Conservation (phyloP, 2,329 filamentous ascomycete genomes). For the Botryotinia narcissicola region DNA sequence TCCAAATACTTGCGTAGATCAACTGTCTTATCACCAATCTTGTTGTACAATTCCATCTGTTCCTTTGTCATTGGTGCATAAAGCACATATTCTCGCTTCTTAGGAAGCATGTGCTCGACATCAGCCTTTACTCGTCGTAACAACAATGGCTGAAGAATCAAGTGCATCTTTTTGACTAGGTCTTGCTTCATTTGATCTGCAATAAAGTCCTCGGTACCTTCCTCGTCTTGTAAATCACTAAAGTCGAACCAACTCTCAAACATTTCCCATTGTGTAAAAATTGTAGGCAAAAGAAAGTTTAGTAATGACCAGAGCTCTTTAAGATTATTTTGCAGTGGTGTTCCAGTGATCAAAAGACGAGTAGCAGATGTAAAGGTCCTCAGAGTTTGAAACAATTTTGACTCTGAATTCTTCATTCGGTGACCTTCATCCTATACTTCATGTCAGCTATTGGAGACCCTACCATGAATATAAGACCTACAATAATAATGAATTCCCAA, state of each 20-base stretch:
- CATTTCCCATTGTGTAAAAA: conserved; percentile 89
- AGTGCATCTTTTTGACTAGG: conserved; percentile 82
- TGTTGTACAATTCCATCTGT: conserved; percentile 84
- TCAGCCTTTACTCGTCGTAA: conserved; percentile 88
- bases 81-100: conserved; percentile 93
- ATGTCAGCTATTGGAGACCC: conserved; percentile 23
- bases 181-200: conserved; percentile 75
- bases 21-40: conserved; percentile 54
- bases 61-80: conserved; percentile 89
- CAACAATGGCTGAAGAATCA: conserved; percentile 87
- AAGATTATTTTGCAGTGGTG: conserved; percentile 91
- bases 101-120: conserved; percentile 86
- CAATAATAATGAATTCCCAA: conserved; percentile 97
- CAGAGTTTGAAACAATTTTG: conserved; percentile 83
- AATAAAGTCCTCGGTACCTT: conserved; percentile 73
- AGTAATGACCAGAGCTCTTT: conserved; percentile 92
- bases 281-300: conserved; percentile 87
- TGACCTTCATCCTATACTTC: conserved; percentile 78
- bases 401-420: conserved; percentile 95
- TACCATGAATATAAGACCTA: conserved; percentile 41
- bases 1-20: conserved; percentile 76
- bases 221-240: conserved; percentile 81
- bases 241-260: conserved; percentile 99
- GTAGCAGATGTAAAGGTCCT: conserved; percentile 88
- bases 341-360: conserved; percentile 88